Percentiles rank a stretch among this genome's conserved stretches.
These are phyloP conservation scores for Aurinia saxatilis DNA, from an alignment of 345 rosid genomes.

Conservation along the genomic window DNA sequence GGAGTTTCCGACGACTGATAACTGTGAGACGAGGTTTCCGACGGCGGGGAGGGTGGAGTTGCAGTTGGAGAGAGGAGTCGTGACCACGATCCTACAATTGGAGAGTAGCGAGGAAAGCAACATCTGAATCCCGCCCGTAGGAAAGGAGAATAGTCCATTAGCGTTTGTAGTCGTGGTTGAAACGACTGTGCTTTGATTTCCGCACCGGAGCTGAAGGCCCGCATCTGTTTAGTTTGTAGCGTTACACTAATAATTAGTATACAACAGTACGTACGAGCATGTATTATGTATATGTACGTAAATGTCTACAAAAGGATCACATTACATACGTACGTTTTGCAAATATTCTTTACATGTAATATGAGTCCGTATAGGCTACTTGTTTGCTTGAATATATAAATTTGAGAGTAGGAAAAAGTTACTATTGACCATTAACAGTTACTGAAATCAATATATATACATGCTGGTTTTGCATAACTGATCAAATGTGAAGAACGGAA, in stretches of 20 bases:
- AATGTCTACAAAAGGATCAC: no score
- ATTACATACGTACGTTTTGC: no score
- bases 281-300: no score
- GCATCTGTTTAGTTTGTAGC: slow-evolving; percentile 33
- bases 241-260: background rate
- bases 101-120: slow-evolving; percentile 34
- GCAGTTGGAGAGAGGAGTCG: slow-evolving; percentile 54
- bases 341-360: no score
- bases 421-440: no score
- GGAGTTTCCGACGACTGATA: slow-evolving; percentile 37
- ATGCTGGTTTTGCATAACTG: background rate
- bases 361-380: no score
- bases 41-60: slow-evolving; percentile 37
- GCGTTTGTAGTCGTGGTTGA: slow-evolving; percentile 39
- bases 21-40: slow-evolving; percentile 37
- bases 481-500: background rate
- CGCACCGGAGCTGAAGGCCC: slow-evolving; percentile 42
- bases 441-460: no score
- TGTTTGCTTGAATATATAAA: no score
- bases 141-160: slow-evolving; percentile 32
- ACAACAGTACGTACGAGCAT: no score
- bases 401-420: no score
- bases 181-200: slow-evolving; percentile 33
- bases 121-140: slow-evolving; percentile 35
- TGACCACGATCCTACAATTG: slow-evolving; percentile 38